Conservation (phyloP, 2,329 filamentous ascomycete species). For the Monilinia fructigena region DNA sequence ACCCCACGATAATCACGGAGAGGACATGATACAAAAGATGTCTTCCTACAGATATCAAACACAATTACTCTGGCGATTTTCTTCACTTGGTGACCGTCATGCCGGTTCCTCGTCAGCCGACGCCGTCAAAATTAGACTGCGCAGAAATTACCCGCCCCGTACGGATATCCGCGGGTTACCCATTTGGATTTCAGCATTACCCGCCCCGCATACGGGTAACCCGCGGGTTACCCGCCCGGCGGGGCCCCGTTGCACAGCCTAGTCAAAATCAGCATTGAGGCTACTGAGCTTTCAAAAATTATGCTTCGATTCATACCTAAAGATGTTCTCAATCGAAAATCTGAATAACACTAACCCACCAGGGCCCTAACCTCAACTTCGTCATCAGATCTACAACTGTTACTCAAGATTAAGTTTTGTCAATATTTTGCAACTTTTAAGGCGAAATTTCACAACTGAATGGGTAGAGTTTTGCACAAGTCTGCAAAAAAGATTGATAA, state of each 20-base stretch:
- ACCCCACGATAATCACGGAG: background rate
- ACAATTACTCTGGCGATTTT: background rate
- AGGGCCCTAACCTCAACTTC: too few relatives aligned
- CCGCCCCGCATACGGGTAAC: too few relatives aligned
- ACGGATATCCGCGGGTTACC: too few relatives aligned
- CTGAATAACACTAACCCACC: too few relatives aligned
- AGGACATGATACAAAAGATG: background rate
- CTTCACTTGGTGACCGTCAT: conserved; percentile 4
- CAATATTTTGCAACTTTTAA: background rate
- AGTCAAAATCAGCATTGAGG: background rate
- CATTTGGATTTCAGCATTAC: too few relatives aligned
- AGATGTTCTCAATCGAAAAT: background rate
- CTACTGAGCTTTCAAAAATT: background rate
- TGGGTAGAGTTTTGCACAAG: background rate
- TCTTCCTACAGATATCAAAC: background rate
- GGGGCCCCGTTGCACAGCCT: too few relatives aligned
- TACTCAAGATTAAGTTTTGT: background rate
- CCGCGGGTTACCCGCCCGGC: too few relatives aligned
- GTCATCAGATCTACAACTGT: too few relatives aligned
- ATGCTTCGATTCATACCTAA: background rate
- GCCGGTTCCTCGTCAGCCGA: background rate
- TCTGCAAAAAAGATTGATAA: background rate
- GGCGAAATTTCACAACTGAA: background rate
- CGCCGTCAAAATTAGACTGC: background rate
- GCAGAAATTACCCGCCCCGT: too few relatives aligned